Evolutionary conservation across 2,329 filamentous ascomycete species (phyloP).

Genomic region (Pleomassaria siparia): DNA sequence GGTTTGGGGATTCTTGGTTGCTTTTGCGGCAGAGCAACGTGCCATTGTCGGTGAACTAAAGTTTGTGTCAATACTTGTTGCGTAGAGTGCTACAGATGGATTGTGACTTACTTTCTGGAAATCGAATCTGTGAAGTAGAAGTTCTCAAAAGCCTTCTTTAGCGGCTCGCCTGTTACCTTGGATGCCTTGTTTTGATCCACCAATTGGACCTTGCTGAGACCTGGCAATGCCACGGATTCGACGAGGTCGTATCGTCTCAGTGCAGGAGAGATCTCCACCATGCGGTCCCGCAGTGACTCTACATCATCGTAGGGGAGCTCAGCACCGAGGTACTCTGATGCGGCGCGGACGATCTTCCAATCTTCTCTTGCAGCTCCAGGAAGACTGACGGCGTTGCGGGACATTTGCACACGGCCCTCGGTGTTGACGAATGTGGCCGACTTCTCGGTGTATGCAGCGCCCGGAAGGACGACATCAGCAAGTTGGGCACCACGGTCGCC

Average conservation of each 20-base stretch:
- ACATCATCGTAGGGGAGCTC: constrained; percentile 93
- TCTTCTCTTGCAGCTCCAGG: constrained; percentile 90
- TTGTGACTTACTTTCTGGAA: constrained; percentile 76
- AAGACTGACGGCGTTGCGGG: constrained; percentile 82
- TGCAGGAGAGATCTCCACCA: constrained; percentile 91
- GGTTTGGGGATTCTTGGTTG: constrained; percentile 53
- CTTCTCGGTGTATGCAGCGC: constrained; percentile 96
- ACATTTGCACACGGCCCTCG: constrained; percentile 93
- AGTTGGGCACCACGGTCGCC: constrained; percentile 91
- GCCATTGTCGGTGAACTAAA: constrained; percentile 95
- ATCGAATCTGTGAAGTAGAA: constrained; percentile 99
- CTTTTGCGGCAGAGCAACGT: constrained; percentile 91
- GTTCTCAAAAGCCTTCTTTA: constrained; percentile 88
- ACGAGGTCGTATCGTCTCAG: constrained; percentile 88
- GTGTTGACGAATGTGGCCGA: constrained; percentile 96
- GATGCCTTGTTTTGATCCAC: constrained; percentile 94
- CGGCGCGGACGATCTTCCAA: constrained; percentile 98
- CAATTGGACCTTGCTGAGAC: constrained; percentile 88
- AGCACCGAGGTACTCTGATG: constrained; percentile 83
- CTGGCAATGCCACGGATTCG: constrained; percentile 71
- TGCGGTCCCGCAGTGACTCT: constrained; percentile 83
- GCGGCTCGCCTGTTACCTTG: constrained; percentile 68
- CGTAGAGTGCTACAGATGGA: background rate
- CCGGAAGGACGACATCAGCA: constrained; percentile 90
- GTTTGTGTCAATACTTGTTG: constrained; percentile 20